These are phyloP conservation scores for Fusarium transvaalense DNA, from an alignment of 2,329 filamentous ascomycete species.

Conservation along the genomic window DNA sequence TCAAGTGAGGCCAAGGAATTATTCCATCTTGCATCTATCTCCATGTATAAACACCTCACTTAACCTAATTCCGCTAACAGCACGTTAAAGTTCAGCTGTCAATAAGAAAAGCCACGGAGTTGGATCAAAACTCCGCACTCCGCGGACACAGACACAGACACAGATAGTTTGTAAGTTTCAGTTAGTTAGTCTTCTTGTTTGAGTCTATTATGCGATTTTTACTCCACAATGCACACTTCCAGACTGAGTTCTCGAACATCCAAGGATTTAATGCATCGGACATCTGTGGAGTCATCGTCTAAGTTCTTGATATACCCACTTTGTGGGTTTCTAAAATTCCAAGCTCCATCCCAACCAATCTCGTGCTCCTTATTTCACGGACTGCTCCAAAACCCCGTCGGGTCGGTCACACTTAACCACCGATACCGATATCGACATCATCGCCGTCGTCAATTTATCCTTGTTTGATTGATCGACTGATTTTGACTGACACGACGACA, in stretches of 20 bases:
- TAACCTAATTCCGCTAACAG: slow-evolving; percentile 4
- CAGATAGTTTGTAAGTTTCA: not conserved
- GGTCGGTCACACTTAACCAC: slow-evolving; percentile 27
- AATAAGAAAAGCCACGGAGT: not conserved
- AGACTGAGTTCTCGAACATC: slow-evolving; percentile 31
- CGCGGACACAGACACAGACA: too few relatives aligned
- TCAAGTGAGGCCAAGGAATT: slow-evolving; percentile 5
- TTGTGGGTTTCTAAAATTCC: not conserved
- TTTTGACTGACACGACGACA: slow-evolving; percentile 26
- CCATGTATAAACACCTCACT: not conserved
- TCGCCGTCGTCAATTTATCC: slow-evolving; percentile 30
- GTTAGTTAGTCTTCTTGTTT: not conserved
- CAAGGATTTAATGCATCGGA: slow-evolving; percentile 9
- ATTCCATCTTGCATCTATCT: slow-evolving; percentile 1
- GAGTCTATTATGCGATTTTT: not conserved
- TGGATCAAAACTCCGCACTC: slow-evolving; percentile 14
- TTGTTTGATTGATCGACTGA: slow-evolving; percentile 26
- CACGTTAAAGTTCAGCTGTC: not conserved
- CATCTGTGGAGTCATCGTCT: slow-evolving; percentile 17
- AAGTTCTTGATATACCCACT: not conserved
- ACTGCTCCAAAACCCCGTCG: slow-evolving; percentile 31
- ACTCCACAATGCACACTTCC: slow-evolving; percentile 6
- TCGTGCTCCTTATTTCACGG: slow-evolving; percentile 4
- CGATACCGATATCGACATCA: slow-evolving; percentile 23
- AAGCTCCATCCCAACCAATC: slow-evolving; percentile 27